Percentiles rank a stretch among this genome's conserved stretches.
Conservation (phyloP, 2,329 filamentous ascomycete species). For the Zymoseptoria passerinii region DNA sequence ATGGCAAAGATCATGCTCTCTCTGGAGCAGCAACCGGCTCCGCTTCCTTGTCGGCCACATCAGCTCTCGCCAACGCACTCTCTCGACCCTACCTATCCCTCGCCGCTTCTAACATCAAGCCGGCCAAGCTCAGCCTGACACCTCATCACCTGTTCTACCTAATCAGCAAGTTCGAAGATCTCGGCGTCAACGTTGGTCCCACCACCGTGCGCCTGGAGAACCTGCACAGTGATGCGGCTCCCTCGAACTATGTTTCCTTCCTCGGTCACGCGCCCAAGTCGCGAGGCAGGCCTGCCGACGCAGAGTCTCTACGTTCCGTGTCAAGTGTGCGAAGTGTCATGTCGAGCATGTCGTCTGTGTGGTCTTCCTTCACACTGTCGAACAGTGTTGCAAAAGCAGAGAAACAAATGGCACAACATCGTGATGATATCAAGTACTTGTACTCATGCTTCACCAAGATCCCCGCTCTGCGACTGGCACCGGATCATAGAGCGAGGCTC, state of each 20-base stretch:
- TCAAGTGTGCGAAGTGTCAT: conserved; percentile 96
- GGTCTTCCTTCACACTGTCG: conserved; percentile 79
- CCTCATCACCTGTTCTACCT: conserved; percentile 96
- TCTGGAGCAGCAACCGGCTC: conserved; percentile 44
- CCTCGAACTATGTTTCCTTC: conserved; percentile 93
- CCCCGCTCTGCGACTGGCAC: conserved; percentile 77
- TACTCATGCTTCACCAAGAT: conserved; percentile 99
- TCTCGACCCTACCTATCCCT: conserved; percentile 81
- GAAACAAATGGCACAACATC: conserved; percentile 76
- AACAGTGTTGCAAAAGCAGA: conserved; percentile 77
- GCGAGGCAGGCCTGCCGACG: conserved; percentile 70
- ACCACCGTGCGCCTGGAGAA: conserved; percentile 97
- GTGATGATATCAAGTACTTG: conserved; percentile 86
- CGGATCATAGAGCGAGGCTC: conserved; percentile 84
- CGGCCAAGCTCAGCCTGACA: conserved; percentile 83
- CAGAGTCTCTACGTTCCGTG: conserved; percentile 86
- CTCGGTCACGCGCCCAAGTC: conserved; percentile 74
- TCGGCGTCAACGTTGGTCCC: conserved; percentile 81
- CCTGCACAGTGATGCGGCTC: conserved; percentile 76
- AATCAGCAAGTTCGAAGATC: conserved; percentile 86
- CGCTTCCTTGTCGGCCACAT: conserved; percentile 61
- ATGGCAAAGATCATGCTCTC: conserved; percentile 37
- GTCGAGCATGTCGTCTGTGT: conserved; percentile 90
- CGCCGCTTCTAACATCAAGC: conserved; percentile 75
- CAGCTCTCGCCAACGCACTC: conserved; percentile 69